These are phyloP conservation scores for Pichia sp. DNA, from an alignment of 1,139 yeast genomes.

Conservation along the genomic window DNA sequence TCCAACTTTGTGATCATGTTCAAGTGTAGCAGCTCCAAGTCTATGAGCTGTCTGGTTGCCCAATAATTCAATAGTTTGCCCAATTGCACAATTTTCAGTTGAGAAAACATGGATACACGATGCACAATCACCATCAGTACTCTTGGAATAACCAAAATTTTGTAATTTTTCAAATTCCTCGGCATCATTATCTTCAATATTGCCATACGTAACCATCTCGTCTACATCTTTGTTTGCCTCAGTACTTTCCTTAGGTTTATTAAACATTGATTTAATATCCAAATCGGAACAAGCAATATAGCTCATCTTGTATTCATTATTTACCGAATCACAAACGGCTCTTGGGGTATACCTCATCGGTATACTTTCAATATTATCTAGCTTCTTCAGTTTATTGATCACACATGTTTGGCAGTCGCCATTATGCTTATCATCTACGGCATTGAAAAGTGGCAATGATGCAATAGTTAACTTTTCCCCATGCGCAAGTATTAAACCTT, in stretches of 20 bases:
- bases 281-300: conserved; percentile 49
- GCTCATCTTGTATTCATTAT: conserved; percentile 25
- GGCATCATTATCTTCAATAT: conserved; percentile 11
- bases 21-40: conserved; percentile 36
- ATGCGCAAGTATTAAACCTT: conserved; percentile 59
- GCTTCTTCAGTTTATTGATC: conserved; percentile 38
- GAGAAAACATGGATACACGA: conserved; percentile 54
- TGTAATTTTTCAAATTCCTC: conserved; percentile 29
- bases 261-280: conserved; percentile 36
- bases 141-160: conserved; percentile 39
- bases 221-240: conserved; percentile 23
- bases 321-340: conserved; percentile 34
- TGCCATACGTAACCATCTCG: conserved; percentile 27
- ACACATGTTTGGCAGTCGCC: neutral
- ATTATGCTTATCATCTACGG: neutral
- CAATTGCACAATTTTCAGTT: conserved; percentile 34
- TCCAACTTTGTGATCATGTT: conserved; percentile 30
- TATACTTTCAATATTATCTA: conserved; percentile 42
- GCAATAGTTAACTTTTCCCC: conserved; percentile 54
- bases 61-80: conserved; percentile 41
- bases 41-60: conserved; percentile 41
- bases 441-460: conserved; percentile 41
- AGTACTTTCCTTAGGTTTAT: conserved; percentile 5
- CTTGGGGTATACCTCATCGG: conserved; percentile 54
- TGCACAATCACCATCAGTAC: conserved; percentile 37